Base-by-base conservation (phyloP, 179 eudicot species). In the Nepenthes alata region DNA sequence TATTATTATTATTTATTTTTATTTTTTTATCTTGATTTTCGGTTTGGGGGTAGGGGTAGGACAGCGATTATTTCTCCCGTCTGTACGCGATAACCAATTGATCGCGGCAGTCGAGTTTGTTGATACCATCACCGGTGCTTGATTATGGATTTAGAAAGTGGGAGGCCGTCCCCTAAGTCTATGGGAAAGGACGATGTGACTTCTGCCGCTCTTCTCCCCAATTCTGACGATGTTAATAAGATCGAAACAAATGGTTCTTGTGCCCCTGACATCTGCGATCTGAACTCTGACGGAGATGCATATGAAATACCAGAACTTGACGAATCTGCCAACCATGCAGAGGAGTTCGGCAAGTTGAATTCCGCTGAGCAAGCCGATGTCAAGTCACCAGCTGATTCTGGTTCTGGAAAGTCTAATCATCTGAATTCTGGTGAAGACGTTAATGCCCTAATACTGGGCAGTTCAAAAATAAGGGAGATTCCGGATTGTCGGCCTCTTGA, bases 71-170 rank as follows among this genome's bases (percentile, higher is more conserved):
- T 2, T 13, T 5, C 52, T 49, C 2, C n/a, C 2, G 1, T 47
- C 11, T 47, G 52, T 49, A 11, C 52, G n/a, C n/a, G 52, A 9
- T 41, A 41, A 7, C 8, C 2, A 41, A 41, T 41, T 41, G 45
- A 41, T 41, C 6, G 45, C 45, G 6, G 16, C 55, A 13, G 55
- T 12, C 16, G 13, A 7, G 5, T 11, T 16, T 12, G 2, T 15
- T 52, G 55, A 1, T 12, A 16, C n/a, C n/a, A 12, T 11, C 16
- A 13, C 15, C 7, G n/a, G 16, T 16, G 15, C 55, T 52, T 12
- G 35, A 12, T 35, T 51, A 62, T 62, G 65, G 65, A 62, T 62
- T 50, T 62, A 38, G 47, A 51, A 50, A 62, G 48, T 62, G 65
- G 50, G 25, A 49, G 7, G 47, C 50, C 65, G 1, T 5, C 65